phyloP scores from a whole-genome alignment of 2,329 filamentous ascomycete species.

The Trichophyton equinum region DNA sequence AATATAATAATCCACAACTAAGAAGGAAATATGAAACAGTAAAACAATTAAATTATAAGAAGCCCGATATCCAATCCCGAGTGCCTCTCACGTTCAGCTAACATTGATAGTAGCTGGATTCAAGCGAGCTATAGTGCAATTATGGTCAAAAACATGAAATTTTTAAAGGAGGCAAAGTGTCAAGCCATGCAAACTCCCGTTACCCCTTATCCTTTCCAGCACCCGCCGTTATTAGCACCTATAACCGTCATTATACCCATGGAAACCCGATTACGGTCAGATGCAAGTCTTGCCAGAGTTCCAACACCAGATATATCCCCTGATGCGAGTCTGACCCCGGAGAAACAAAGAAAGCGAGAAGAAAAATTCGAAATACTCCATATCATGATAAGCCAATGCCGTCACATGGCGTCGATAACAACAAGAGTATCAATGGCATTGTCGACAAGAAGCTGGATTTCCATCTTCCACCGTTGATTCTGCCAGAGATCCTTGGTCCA shows the following conservation, averaged over 20 bases:
- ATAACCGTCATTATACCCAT: not conserved
- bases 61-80: not conserved
- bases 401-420: slow-evolving; percentile 19
- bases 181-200: not conserved
- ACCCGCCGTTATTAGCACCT: not conserved
- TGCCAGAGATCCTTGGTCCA: slow-evolving; percentile 28
- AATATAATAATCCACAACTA: not conserved
- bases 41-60: not conserved
- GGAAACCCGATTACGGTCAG: not conserved
- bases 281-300: not conserved
- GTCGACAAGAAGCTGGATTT: slow-evolving; percentile 30
- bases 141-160: not conserved
- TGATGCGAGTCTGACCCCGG: not conserved
- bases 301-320: slow-evolving; percentile 1
- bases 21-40: not conserved
- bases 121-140: not conserved
- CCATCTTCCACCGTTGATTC: slow-evolving; percentile 31
- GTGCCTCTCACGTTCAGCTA: not conserved
- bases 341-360: not conserved
- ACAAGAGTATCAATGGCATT: slow-evolving; percentile 31
- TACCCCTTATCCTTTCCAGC: not conserved
- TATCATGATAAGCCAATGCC: not conserved
- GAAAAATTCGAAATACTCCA: not conserved
- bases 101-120: not conserved
- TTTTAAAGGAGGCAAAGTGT: not conserved